Evolutionary conservation across 257 asterid genomes (phyloP), one percentile per base, ranked within the genome.

Genomic region (Penstemon barbatus): DNA sequence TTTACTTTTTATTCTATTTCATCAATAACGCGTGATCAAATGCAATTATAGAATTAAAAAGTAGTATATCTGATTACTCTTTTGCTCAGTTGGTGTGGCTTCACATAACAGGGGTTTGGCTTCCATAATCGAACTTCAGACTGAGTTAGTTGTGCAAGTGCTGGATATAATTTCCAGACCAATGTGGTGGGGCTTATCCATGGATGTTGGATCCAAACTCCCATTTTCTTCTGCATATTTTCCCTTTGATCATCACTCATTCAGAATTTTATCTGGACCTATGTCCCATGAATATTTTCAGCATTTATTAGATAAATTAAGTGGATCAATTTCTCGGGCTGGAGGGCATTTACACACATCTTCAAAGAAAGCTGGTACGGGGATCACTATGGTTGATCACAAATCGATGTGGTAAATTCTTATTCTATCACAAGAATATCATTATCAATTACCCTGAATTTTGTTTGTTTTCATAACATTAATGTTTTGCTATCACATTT

Each of bases 31-130:
- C 13, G 33, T 42, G n/a, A 19, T 42, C 9, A 25, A 65, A 45
- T 59, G 68, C 64, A 68, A 37, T 55, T 63, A 9, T 60, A 69
- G 44, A 57, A 43, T 57, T 25, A 65, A 63, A 1, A 25, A 10
- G 50, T 75, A 48, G 51, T 69, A 61, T 15, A 54, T 74, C 76
- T 69, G 64, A 71, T 79, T 15, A 51, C 56, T 67, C 50, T 63
- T 71, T 65, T 72, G 70, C 80, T 79, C 71, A 80, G 65, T 67
- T 70, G 81, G 80, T 66, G 75, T 85, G 74, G 73, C 67, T 77
- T 80, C 70, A 52, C 63, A 63, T 82, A 69, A 81, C 95, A 90
- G 96, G 96, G 96, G 96, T 71, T 78, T 90, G 89, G 79, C 87
- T 80, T 80, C 90, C 69, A 71, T 86, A 60, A 61, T 88, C 77